Percentiles rank a stretch among this genome's conserved stretches.
Conservation (phyloP, 2,329 filamentous ascomycete genomes). For the Ophiostoma perfectum region DNA sequence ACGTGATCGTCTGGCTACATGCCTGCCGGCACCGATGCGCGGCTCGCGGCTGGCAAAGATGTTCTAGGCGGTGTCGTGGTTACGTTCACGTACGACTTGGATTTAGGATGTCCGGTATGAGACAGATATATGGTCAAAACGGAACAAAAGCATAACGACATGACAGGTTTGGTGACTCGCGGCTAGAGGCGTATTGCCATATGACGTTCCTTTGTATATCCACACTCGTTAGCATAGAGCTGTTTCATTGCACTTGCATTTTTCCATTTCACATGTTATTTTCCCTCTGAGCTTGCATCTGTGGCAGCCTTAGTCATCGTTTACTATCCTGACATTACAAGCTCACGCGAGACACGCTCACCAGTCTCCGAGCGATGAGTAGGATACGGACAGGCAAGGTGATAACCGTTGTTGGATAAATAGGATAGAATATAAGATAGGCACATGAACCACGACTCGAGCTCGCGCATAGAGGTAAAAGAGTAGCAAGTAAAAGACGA, state of each 20-base stretch:
- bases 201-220: not conserved
- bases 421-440: too few species aligned
- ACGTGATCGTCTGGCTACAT: conserved; percentile 48
- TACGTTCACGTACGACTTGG: too few species aligned
- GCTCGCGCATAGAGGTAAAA: not conserved
- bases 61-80: conserved; percentile 16
- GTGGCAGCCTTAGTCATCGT: too few species aligned
- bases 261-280: not conserved
- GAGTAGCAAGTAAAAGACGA: not conserved
- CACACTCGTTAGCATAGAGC: conserved; percentile 2
- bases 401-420: too few species aligned
- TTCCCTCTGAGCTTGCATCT: too few species aligned
- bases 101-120: too few species aligned
- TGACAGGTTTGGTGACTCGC: not conserved
- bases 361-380: too few species aligned
- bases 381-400: too few species aligned
- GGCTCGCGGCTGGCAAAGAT: conserved; percentile 33
- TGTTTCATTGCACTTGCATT: not conserved
- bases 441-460: too few species aligned
- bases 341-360: too few species aligned
- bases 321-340: too few species aligned
- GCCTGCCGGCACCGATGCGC: conserved; percentile 54
- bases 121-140: not conserved
- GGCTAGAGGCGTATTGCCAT: too few species aligned
- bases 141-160: not conserved